These are phyloP conservation scores for Kernera saxatilis DNA, from an alignment of 345 rosid genomes.

Conservation along the genomic window DNA sequence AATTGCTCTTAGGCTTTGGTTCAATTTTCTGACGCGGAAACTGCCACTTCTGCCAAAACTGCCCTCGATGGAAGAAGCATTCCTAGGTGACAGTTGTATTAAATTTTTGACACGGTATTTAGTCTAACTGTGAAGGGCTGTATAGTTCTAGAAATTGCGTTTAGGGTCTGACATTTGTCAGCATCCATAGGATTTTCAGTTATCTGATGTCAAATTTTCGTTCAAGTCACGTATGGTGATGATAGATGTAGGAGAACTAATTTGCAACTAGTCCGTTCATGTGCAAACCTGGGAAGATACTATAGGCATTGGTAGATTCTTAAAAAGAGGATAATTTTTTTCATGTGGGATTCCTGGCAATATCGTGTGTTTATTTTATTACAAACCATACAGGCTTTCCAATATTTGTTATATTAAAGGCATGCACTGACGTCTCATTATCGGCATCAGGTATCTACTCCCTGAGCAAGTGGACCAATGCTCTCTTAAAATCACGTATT, in stretches of 20 bases:
- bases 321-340: background rate
- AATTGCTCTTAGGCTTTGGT: constrained; percentile 74
- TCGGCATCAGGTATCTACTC: constrained; percentile 72
- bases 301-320: background rate
- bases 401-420: background rate
- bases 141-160: constrained; percentile 21
- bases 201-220: background rate
- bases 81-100: constrained; percentile 90
- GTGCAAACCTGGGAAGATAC: background rate
- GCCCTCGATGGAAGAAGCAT: constrained; percentile 94
- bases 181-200: background rate
- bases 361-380: background rate
- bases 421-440: constrained; percentile 18
- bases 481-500: constrained; percentile 87
- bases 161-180: constrained; percentile 15
- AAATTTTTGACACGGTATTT: constrained; percentile 58
- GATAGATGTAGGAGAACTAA: background rate
- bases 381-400: background rate
- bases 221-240: background rate
- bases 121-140: constrained; percentile 41
- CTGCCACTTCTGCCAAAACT: constrained; percentile 84
- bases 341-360: background rate
- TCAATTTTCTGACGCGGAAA: constrained; percentile 90
- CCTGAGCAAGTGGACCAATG: constrained; percentile 68
- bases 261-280: background rate